These are phyloP conservation scores for Trichoderma koningii DNA, from an alignment of 2,329 filamentous ascomycete species.

Conservation along the genomic window DNA sequence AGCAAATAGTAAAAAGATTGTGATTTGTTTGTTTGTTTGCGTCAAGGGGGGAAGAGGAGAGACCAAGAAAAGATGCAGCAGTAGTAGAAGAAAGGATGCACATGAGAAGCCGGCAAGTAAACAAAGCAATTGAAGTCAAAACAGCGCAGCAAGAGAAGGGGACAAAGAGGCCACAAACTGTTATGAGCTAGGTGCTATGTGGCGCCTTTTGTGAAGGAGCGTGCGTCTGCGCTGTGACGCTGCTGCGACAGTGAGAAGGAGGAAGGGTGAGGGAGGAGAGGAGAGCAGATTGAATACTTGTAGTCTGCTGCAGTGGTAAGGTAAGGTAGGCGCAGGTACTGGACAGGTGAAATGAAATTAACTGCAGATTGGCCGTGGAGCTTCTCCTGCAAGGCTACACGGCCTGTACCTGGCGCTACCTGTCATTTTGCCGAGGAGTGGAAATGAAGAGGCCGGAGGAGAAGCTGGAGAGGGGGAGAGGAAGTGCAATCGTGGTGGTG, in stretches of 20 bases:
- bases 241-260: not conserved
- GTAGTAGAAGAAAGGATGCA: too few relatives aligned
- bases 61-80: not conserved
- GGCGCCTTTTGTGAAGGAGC: slow-evolving; percentile 1
- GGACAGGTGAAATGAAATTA: not conserved
- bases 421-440: not conserved
- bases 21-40: not conserved
- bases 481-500: too few relatives aligned
- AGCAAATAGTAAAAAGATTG: not conserved
- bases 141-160: not conserved
- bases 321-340: not conserved
- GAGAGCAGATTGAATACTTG: too few relatives aligned
- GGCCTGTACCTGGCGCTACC: slow-evolving; percentile 5
- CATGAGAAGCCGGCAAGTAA: not conserved
- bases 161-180: not conserved
- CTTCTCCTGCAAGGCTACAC: slow-evolving; percentile 5
- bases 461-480: too few relatives aligned
- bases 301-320: too few relatives aligned
- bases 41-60: not conserved
- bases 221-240: slow-evolving; percentile 5
- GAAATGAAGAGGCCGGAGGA: too few relatives aligned
- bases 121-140: not conserved
- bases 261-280: not conserved
- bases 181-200: not conserved
- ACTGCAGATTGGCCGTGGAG: slow-evolving; percentile 14